Percentiles rank a stretch among this genome's conserved stretches.
Conservation (phyloP, 2,329 filamentous ascomycete genomes). For the Colletotrichum siamense region DNA sequence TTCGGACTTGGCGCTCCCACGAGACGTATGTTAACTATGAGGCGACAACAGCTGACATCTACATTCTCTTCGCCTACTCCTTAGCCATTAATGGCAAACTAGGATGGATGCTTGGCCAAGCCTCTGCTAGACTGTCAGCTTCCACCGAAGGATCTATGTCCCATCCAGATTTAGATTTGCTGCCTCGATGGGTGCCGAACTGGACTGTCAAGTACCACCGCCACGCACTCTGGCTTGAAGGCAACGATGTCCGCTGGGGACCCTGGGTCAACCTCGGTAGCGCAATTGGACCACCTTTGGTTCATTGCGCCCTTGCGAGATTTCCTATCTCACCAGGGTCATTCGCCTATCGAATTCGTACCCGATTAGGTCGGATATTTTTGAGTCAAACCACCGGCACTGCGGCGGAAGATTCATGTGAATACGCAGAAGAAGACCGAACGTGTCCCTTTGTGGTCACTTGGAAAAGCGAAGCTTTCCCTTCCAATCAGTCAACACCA, state of each 20-base stretch:
- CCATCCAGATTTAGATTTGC: background rate
- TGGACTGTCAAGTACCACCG: background rate
- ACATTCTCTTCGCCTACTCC: background rate
- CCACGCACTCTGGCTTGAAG: background rate
- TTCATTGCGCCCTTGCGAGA: background rate
- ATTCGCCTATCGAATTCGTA: background rate
- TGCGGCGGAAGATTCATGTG: background rate
- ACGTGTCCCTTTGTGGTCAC: background rate
- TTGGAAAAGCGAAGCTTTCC: background rate
- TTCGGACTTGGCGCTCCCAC: background rate
- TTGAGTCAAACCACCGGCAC: background rate
- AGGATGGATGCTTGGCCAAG: background rate
- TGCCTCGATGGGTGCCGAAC: background rate
- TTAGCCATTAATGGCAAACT: background rate
- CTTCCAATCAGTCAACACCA: background rate
- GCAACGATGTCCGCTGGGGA: background rate
- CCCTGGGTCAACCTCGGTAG: background rate
- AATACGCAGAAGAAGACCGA: background rate
- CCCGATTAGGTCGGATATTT: background rate
- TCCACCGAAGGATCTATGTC: rapidly evolving
- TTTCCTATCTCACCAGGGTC: background rate
- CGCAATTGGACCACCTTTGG: background rate
- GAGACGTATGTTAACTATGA: background rate
- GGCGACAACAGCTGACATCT: background rate
- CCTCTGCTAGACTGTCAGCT: background rate